Evolutionary conservation across 169 alveolate species (phyloP).

Genomic region (Plasmodium blacklocki): DNA sequence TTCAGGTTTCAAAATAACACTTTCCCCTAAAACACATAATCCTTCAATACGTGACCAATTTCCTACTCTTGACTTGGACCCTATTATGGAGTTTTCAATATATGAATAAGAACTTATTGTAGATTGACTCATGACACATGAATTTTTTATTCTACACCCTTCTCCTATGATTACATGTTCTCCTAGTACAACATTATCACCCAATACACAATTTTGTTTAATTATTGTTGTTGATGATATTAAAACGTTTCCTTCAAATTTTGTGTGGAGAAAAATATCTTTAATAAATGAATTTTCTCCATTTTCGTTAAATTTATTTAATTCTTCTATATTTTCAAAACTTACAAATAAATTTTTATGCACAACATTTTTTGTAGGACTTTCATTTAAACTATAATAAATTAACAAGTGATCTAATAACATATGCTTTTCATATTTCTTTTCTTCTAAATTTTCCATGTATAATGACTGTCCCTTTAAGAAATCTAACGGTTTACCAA

Average conservation of each 20-base stretch:
- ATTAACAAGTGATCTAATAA: constrained; percentile 28
- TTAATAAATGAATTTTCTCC: constrained; percentile 12
- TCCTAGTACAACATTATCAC: constrained; percentile 95
- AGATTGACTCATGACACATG: constrained; percentile 90
- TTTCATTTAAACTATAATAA: constrained; percentile 19
- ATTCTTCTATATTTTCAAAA: constrained; percentile 72
- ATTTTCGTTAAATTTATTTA: constrained; percentile 23
- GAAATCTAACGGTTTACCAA: constrained; percentile 84
- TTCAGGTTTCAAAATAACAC: constrained; percentile 93
- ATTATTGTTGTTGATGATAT: constrained; percentile 85
- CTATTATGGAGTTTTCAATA: constrained; percentile 92
- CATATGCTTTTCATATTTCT: neutral
- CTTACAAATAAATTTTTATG: constrained; percentile 44
- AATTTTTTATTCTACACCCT: constrained; percentile 92
- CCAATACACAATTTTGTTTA: constrained; percentile 90
- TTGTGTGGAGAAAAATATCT: constrained; percentile 16
- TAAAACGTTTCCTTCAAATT: constrained; percentile 82
- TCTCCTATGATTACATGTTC: constrained; percentile 92
- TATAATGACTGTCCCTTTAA: constrained; percentile 80
- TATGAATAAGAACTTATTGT: constrained; percentile 86
- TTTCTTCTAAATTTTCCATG: constrained; percentile 51
- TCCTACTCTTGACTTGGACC: constrained; percentile 94
- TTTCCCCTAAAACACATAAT: constrained; percentile 95
- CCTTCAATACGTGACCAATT: constrained; percentile 96
- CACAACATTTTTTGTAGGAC: constrained; percentile 7